Conservation (phyloP, 495 filamentous ascomycete species). For the Bacidia gigantensis region DNA sequence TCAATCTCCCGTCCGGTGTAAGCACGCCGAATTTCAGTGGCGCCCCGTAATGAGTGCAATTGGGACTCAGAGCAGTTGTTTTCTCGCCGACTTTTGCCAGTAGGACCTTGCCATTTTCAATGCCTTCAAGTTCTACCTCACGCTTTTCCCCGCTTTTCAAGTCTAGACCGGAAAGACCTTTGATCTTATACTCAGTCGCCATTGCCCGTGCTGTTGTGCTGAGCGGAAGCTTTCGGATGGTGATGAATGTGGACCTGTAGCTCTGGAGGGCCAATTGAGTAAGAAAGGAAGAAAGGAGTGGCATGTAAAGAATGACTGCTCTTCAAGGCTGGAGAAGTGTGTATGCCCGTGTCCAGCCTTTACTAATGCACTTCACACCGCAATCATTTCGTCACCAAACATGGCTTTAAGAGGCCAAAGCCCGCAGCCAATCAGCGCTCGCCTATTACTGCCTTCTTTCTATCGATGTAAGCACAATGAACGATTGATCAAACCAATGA, state of each 20-base stretch:
- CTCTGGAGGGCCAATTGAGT: slow-evolving; percentile 2
- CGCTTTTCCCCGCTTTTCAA: slow-evolving; percentile 68
- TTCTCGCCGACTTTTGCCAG: slow-evolving; percentile 62
- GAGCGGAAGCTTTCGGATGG: slow-evolving; percentile 9
- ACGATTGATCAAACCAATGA: no score
- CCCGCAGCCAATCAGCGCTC: neutral
- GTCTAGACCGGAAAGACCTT: slow-evolving; percentile 56
- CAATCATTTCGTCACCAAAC: neutral
- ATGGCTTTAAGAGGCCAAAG: neutral
- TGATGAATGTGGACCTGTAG: neutral
- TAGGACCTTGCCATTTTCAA: slow-evolving; percentile 73
- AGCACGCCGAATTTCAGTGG: slow-evolving; percentile 75
- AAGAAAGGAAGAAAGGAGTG: neutral
- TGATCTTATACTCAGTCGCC: slow-evolving; percentile 73
- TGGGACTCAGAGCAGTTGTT: slow-evolving; percentile 66
- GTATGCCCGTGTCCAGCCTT: no score
- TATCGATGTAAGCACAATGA: no score
- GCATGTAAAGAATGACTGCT: neutral
- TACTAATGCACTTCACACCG: no score
- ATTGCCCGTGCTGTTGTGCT: slow-evolving; percentile 26
- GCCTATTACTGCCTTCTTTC: neutral
- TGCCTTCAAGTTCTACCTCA: slow-evolving; percentile 80
- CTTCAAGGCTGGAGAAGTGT: no score
- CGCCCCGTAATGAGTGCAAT: slow-evolving; percentile 90
- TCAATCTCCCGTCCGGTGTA: slow-evolving; percentile 66